Evolutionary conservation across 495 filamentous ascomycete genomes (phyloP), one percentile per base, ranked within the genome.

Genomic region (Aspergillus coremiiformis): DNA sequence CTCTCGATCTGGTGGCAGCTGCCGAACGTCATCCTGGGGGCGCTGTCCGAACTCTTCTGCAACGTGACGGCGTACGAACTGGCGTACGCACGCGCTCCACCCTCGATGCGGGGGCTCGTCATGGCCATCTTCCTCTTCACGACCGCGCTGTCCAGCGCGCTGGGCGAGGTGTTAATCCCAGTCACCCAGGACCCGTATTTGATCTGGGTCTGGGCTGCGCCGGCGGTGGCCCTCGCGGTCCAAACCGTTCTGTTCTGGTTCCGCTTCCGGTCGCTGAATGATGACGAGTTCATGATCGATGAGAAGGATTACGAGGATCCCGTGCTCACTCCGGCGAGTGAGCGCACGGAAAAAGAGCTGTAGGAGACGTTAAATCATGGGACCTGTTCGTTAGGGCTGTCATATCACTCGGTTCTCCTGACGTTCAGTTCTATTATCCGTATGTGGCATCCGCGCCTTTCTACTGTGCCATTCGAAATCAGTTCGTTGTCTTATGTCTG

Each of bases 61-160:
- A 84, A 82, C 32, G 82, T 87, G 3, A 87, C 85, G 0, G 84
- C 81, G 0, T 82, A 85, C 57, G 85, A 85, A 60, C 78, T 87
- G 56, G 85, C 84, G 2, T 89, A 84, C 70, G 82, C 84, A 6
- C 81, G 85, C 22, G 80, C 85, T 0, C 85, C 85, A 0, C 66
- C 76, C 21, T 78, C 74, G 56, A 89, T 89, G 85, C 78, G 82
- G 49, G 79, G 78, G 41, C 74, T 88, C 27, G 81, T 89, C 11
- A 80, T 82, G 57, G 78, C 81, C 15, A 62, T 89, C 41, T 86
- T 81, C 64, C 66, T 87, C 17, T 65, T 65, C 51, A 82, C 78
- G 35, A 84, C 79, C 51, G 75, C 72, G 20, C 50, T 79, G 17
- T 70, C 66, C 10, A 61, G 60, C 46, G 66, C 67, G 0, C 72